Evolutionary conservation across 1,284 basidiomycete genomes (phyloP).

Genomic region (Moesziomyces sp.): DNA sequence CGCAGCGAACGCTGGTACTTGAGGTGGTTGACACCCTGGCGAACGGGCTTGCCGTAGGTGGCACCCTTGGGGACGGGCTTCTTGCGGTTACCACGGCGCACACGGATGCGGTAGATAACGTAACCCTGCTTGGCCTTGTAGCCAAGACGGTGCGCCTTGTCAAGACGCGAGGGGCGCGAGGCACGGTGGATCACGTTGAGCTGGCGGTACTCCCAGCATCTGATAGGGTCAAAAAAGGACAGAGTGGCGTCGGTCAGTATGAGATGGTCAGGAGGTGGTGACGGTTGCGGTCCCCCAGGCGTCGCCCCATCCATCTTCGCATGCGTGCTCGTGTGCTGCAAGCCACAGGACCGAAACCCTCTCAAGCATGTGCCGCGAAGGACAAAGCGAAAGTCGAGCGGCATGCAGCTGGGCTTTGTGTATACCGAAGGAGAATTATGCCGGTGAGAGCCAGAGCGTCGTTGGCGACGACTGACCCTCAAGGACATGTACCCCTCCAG

Average conservation of each 20-base stretch:
- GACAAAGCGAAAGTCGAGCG: no score
- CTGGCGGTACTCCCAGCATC: conserved; percentile 93
- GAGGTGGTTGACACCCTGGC: conserved; percentile 99
- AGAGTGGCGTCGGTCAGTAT: neutral
- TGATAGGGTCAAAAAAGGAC: conserved; percentile 60
- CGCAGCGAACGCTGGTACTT: conserved; percentile 95
- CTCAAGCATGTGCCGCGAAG: no score
- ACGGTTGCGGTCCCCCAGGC: neutral
- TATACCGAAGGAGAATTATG: no score
- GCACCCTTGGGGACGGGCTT: conserved; percentile 97
- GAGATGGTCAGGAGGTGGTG: conserved; percentile 11
- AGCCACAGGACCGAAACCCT: no score
- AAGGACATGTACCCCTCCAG: no score
- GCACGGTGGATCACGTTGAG: conserved; percentile 98
- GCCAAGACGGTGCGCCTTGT: conserved; percentile 97
- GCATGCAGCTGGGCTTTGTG: no score
- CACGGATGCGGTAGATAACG: conserved; percentile 96
- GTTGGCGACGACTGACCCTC: no score
- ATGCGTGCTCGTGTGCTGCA: no score
- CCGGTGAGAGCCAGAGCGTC: no score
- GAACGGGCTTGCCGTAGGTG: conserved; percentile 98
- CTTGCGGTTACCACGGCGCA: conserved; percentile 98
- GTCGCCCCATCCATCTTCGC: neutral
- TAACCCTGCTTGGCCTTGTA: conserved; percentile 99
- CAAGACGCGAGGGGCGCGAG: conserved; percentile 95